Evolutionary conservation across 495 filamentous ascomycete genomes (phyloP), one percentile per base, ranked within the genome.

Genomic region (Clavariopsis aquatica): DNA sequence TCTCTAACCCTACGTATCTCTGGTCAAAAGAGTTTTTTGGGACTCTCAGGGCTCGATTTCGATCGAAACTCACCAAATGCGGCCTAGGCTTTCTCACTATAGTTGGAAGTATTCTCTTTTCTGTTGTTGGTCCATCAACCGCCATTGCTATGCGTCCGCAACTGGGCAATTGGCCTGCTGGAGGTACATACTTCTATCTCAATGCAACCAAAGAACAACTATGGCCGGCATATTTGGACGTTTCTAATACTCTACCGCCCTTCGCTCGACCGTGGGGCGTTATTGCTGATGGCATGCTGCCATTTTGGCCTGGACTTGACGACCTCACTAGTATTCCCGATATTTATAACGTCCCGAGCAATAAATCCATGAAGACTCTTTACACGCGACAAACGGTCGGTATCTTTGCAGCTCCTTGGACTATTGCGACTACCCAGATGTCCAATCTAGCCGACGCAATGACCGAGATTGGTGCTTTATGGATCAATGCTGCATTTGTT

Each of bases 391-490:
- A 43, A 24, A 58, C 20, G 4, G 20, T 58, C 2, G 55, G 55
- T 9, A 23, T 58, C 12, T 58, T 46, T 20, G 6, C 6, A 41
- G 20, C 29, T 12, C 34, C 23, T 20, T 46, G 29, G 36, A 58
- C 55, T 22, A 43, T 58, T 9, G 36, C 55, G 10, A 58, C 55
- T 22, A 58, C 55, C 2, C 55, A 58, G 46, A 58, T 58, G 55
- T 58, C 55, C 10, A 45, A 46, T 24, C 55, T 58, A 7, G 55
- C 55, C 5, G 55, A 58, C 27, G 23, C 55, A 3, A 29, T 58
- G 36, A 8, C 5, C 15, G 36, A 46, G 1, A 46, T 58, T 19
- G 55, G 55, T 2, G 9, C 9, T n/a, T 24, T 58, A 8, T 58
- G 36, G 55, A 58, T 58, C 36, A 24, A 43, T 22, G 55, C 55